phyloP scores from a whole-genome alignment of 805 yeast species.

The Metschnikowia kofuensis region DNA sequence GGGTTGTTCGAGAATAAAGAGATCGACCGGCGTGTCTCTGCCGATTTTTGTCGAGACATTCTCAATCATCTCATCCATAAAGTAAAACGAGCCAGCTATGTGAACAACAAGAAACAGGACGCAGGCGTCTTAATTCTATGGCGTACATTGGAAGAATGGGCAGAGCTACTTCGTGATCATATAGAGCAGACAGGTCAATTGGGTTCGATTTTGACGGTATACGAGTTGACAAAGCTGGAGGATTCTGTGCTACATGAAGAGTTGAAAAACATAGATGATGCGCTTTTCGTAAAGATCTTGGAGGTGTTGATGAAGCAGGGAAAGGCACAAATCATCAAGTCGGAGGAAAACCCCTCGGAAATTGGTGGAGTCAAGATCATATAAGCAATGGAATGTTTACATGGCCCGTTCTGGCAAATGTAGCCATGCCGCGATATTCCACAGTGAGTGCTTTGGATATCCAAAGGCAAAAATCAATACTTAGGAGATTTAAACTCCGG shows the following conservation, averaged over 20 bases:
- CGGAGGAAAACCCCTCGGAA: slow-evolving; percentile 50
- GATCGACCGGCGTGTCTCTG: slow-evolving; percentile 53
- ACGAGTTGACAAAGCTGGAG: slow-evolving; percentile 61
- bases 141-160: slow-evolving; percentile 56
- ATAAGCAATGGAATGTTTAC: slow-evolving; percentile 17
- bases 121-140: slow-evolving; percentile 61
- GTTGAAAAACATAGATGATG: slow-evolving; percentile 60
- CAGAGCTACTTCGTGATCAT: slow-evolving; percentile 29
- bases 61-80: slow-evolving; percentile 53
- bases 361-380: slow-evolving; percentile 78
- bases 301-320: slow-evolving; percentile 61
- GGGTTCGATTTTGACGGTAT: slow-evolving; percentile 74
- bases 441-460: slow-evolving; percentile 6
- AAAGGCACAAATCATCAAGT: slow-evolving; percentile 70
- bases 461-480: slow-evolving; percentile 7
- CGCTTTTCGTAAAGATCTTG: slow-evolving; percentile 52
- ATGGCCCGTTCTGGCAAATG: not conserved
- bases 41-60: slow-evolving; percentile 54
- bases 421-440: slow-evolving; percentile 9
- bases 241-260: slow-evolving; percentile 56
- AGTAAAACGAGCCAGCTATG: slow-evolving; percentile 54
- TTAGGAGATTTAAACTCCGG: not conserved
- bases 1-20: slow-evolving; percentile 49
- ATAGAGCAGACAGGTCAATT: slow-evolving; percentile 73
- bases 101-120: slow-evolving; percentile 50